Conservation (phyloP, 2,329 filamentous ascomycete species). For the Cephalotrichum gorgonifer region DNA sequence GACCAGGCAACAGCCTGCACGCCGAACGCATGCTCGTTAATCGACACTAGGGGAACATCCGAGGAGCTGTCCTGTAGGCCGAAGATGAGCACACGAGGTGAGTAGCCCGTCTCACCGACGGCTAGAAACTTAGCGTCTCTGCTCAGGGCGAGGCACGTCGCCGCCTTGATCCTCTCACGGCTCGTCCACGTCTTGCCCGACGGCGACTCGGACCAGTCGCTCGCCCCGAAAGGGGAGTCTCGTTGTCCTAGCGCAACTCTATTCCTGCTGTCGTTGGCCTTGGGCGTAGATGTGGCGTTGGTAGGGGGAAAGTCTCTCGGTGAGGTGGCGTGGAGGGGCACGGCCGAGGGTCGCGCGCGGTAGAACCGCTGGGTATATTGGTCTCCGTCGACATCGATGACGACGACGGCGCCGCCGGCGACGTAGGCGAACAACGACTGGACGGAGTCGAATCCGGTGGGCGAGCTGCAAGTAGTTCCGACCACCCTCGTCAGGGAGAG, state of each 20-base stretch:
- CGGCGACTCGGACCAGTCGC: conserved; percentile 49
- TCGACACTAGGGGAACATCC: conserved; percentile 71
- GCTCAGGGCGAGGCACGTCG: conserved; percentile 82
- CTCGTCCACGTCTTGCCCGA: conserved; percentile 71
- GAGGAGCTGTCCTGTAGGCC: conserved; percentile 69
- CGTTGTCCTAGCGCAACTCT: conserved; percentile 36
- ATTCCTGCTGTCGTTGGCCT: conserved; percentile 54
- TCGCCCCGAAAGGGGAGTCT: conserved; percentile 32
- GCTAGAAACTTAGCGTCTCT: conserved; percentile 79
- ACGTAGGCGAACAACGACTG: conserved; percentile 77
- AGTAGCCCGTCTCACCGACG: conserved; percentile 92
- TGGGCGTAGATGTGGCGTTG: conserved; percentile 43
- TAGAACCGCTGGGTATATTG: conserved; percentile 74
- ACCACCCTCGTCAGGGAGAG: conserved; percentile 76
- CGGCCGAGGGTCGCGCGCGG: conserved; percentile 68
- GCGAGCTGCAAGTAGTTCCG: conserved; percentile 76
- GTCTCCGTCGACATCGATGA: conserved; percentile 67
- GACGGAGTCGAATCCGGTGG: conserved; percentile 78
- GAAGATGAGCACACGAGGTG: conserved; percentile 83
- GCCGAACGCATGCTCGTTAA: conserved; percentile 84
- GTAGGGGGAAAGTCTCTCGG: conserved; percentile 38
- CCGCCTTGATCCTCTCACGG: conserved; percentile 86
- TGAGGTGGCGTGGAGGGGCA: conserved; percentile 51
- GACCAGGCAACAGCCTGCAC: conserved; percentile 87
- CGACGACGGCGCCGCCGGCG: conserved; percentile 85